Evolutionary conservation across 2,329 filamentous ascomycete species (phyloP).

Genomic region (Graphium sp.): DNA sequence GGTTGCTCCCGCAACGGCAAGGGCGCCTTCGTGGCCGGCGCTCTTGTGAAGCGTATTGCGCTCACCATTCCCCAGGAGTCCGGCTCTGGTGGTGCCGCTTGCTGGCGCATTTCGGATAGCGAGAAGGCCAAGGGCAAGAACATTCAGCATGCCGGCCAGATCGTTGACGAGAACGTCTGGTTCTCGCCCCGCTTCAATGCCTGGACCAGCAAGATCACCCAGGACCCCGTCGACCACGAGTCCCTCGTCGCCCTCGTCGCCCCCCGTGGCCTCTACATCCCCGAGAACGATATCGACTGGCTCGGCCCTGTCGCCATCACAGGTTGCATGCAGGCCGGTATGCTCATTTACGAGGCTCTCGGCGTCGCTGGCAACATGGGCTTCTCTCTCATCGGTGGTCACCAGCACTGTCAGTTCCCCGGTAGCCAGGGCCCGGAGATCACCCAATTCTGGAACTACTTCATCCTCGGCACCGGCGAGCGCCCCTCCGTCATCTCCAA

Average conservation of each 20-base stretch:
- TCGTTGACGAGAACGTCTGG: conserved; percentile 46
- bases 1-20: conserved; percentile 50
- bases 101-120: conserved; percentile 38
- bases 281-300: conserved; percentile 44
- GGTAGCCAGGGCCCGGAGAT: conserved; percentile 35
- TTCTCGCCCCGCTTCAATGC: conserved; percentile 37
- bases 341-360: conserved; percentile 34
- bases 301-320: conserved; percentile 37
- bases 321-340: conserved; percentile 37
- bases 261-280: conserved; percentile 34
- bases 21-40: conserved; percentile 43
- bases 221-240: conserved; percentile 40
- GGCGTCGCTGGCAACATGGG: conserved; percentile 38
- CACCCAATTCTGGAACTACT: conserved; percentile 36
- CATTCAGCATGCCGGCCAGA: conserved; percentile 42
- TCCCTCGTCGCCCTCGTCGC: conserved; percentile 37
- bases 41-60: conserved; percentile 39
- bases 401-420: conserved; percentile 39
- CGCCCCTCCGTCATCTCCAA: conserved; percentile 8
- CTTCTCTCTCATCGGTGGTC: conserved; percentile 34
- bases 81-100: conserved; percentile 41
- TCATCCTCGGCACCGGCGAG: conserved; percentile 19
- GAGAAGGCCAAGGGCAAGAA: conserved; percentile 34
- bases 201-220: conserved; percentile 26
- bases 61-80: conserved; percentile 47